A percentile compares a stretch with the other conserved stretches of the same genome.
Evolutionary conservation across 225 moss, liverwort and hornwort genomes (phyloP).

Genomic region (Marchantia paleacea): DNA sequence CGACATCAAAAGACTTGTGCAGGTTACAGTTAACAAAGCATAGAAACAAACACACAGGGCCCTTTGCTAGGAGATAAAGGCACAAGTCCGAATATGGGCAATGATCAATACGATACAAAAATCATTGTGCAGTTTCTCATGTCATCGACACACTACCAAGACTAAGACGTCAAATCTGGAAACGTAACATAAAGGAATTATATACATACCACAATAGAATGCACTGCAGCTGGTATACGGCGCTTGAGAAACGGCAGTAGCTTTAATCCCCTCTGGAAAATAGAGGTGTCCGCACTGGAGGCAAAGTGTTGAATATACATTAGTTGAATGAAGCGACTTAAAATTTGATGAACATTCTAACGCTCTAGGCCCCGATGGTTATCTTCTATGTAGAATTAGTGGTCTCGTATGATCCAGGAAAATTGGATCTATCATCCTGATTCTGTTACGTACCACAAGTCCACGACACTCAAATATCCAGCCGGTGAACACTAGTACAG

Average conservation of each 20-base stretch:
- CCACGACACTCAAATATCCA: too few species aligned
- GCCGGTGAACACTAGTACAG: too few species aligned
- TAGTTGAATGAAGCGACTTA: too few species aligned
- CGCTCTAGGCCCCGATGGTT: too few species aligned
- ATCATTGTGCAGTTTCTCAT: neutral
- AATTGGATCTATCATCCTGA: too few species aligned
- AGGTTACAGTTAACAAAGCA: neutral
- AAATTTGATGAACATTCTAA: too few species aligned
- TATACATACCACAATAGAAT: constrained; percentile 73
- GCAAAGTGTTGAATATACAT: neutral
- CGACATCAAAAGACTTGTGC: constrained; percentile 1
- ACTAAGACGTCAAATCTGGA: neutral
- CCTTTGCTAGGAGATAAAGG: neutral
- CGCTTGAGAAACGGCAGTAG: constrained; percentile 63
- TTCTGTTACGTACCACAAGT: too few species aligned
- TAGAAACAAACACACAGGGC: neutral
- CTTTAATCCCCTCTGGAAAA: constrained; percentile 59
- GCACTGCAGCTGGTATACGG: constrained; percentile 70
- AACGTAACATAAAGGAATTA: neutral
- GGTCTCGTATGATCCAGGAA: too few species aligned
- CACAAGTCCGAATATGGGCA: neutral
- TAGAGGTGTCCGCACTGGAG: constrained; percentile 62
- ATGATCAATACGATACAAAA: neutral
- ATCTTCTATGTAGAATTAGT: too few species aligned
- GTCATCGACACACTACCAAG: neutral